Evolutionary conservation across 2,329 filamentous ascomycete genomes (phyloP).

Genomic region (Epichloe baconii): DNA sequence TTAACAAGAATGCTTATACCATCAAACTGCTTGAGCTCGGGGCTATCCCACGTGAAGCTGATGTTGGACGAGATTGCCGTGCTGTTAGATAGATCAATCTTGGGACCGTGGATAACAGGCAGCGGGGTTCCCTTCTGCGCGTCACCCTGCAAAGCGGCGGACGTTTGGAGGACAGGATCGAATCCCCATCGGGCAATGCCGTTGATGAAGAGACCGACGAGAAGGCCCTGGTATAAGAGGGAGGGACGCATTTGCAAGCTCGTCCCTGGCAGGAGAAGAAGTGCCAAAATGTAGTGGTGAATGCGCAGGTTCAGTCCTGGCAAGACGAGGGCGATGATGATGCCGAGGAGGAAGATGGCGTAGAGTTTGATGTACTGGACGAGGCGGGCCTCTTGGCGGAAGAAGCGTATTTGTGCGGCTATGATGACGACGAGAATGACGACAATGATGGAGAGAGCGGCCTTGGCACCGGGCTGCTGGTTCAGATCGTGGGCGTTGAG

Average conservation of each 20-base stretch:
- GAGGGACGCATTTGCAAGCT: constrained; percentile 76
- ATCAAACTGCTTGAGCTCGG: constrained; percentile 42
- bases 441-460: constrained; percentile 69
- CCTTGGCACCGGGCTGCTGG: constrained; percentile 77
- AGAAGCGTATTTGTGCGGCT: constrained; percentile 67
- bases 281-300: constrained; percentile 85
- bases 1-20: constrained; percentile 73
- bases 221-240: constrained; percentile 75
- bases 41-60: constrained; percentile 41
- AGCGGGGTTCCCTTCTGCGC: constrained; percentile 50
- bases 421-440: constrained; percentile 55
- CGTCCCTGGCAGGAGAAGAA: constrained; percentile 79
- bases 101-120: constrained; percentile 35
- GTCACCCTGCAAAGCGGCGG: constrained; percentile 56
- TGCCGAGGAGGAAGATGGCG: constrained; percentile 47
- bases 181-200: constrained; percentile 92
- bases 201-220: constrained; percentile 87
- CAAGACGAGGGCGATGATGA: constrained; percentile 57
- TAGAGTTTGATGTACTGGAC: constrained; percentile 69
- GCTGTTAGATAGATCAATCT: constrained; percentile 29
- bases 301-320: constrained; percentile 75
- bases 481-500: constrained; percentile 82
- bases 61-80: constrained; percentile 46
- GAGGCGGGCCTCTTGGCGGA: constrained; percentile 74
- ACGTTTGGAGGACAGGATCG: constrained; percentile 75